Conservation (phyloP, 2,329 filamentous ascomycete species). For the Massarina eburnea region DNA sequence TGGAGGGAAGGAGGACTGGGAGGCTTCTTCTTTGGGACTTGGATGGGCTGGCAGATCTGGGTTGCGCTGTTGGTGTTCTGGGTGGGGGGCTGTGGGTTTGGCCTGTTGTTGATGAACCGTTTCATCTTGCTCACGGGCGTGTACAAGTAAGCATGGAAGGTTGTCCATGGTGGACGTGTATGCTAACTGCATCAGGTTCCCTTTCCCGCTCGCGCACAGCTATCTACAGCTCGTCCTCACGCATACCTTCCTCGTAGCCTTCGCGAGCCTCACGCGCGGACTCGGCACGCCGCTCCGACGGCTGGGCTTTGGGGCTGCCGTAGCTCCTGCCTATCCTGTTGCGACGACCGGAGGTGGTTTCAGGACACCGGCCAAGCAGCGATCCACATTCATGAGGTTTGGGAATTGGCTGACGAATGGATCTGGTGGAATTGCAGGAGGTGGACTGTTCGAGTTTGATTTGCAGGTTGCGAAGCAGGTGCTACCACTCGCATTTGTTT, state of each 20-base stretch:
- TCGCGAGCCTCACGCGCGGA: conserved; percentile 52
- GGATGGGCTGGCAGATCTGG: conserved; percentile 52
- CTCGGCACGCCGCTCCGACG: conserved; percentile 46
- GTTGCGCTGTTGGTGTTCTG: conserved; percentile 52
- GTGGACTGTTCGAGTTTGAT: conserved; percentile 57
- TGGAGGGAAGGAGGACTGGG: conserved; percentile 50
- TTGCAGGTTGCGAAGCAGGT: conserved; percentile 50
- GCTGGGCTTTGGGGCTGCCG: conserved; percentile 47
- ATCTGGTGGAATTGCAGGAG: conserved; percentile 55
- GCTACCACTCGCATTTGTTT: conserved; percentile 53
- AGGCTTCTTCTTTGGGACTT: conserved; percentile 51
- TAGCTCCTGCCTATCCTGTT: conserved; percentile 47
- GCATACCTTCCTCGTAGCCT: conserved; percentile 51
- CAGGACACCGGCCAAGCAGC: conserved; percentile 24
- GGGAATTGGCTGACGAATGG: conserved; percentile 43
- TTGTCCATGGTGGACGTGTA: too few species aligned
- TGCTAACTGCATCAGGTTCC: conserved; percentile 47
- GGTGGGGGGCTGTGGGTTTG: conserved; percentile 52
- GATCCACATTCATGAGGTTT: conserved; percentile 19
- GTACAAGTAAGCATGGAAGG: conserved; percentile 47
- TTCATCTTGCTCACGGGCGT: conserved; percentile 55
- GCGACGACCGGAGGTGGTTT: conserved; percentile 34
- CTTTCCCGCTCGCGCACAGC: conserved; percentile 55
- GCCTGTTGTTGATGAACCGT: conserved; percentile 53
- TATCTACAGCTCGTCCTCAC: conserved; percentile 54